Percentiles rank a stretch among this genome's conserved stretches.
Conservation (phyloP, 495 filamentous ascomycete species). For the Penicillium roqueforti region DNA sequence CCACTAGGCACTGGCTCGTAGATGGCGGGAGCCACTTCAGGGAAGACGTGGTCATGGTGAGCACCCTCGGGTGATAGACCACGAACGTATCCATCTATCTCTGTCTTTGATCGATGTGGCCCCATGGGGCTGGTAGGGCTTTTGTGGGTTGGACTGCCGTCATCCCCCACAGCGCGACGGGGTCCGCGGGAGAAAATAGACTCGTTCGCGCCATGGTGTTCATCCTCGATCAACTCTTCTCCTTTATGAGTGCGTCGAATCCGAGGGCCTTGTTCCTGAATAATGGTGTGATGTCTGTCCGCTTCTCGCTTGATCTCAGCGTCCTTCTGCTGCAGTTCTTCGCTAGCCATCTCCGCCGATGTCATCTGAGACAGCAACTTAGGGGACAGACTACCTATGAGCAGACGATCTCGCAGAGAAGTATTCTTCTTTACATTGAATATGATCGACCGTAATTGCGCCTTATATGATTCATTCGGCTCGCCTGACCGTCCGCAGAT, state of each 20-base stretch:
- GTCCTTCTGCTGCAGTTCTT: constrained; percentile 77
- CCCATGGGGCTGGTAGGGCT: constrained; percentile 33
- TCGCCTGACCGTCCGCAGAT: constrained; percentile 48
- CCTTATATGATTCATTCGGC: constrained; percentile 49
- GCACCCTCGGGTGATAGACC: constrained; percentile 34
- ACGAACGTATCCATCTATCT: constrained; percentile 23
- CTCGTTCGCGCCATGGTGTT: constrained; percentile 44
- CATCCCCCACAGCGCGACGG: constrained; percentile 37
- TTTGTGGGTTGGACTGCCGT: constrained; percentile 33
- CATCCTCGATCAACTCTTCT: constrained; percentile 81
- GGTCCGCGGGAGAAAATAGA: constrained; percentile 46
- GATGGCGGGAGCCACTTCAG: constrained; percentile 40
- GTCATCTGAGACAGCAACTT: constrained; percentile 77
- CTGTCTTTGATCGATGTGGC: constrained; percentile 22
- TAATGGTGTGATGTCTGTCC: constrained; percentile 82
- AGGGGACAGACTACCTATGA: constrained; percentile 64
- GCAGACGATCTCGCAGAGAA: constrained; percentile 69
- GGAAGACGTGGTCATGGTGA: constrained; percentile 42
- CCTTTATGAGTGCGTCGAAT: constrained; percentile 93
- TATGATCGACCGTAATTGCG: constrained; percentile 59
- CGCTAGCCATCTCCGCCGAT: constrained; percentile 81
- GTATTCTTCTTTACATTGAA: constrained; percentile 85
- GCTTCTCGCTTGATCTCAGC: constrained; percentile 71
- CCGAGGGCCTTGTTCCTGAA: constrained; percentile 77
- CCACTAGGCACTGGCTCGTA: constrained; percentile 38